These are phyloP conservation scores for Graphilbum ipis-grandicollis DNA, from an alignment of 2,329 filamentous ascomycete genomes.

Conservation along the genomic window DNA sequence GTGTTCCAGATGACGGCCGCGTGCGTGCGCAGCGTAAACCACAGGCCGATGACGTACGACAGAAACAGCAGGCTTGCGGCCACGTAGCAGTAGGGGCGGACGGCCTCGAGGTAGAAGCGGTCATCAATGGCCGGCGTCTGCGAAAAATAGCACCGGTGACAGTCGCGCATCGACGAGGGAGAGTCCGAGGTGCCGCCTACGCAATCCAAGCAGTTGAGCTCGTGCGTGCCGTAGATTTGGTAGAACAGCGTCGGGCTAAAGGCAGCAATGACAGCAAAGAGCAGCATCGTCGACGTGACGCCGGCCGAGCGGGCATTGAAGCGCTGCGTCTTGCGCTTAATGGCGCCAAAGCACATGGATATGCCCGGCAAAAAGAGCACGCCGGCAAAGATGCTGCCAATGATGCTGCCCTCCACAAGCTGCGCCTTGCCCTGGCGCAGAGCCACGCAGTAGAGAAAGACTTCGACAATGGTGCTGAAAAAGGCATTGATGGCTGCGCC, in stretches of 20 bases:
- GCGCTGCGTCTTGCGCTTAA: slow-evolving; percentile 93
- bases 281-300: slow-evolving; percentile 92
- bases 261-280: slow-evolving; percentile 88
- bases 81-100: slow-evolving; percentile 85
- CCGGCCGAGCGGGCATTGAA: slow-evolving; percentile 95
- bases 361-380: slow-evolving; percentile 86
- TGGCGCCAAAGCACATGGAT: slow-evolving; percentile 96
- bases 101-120: slow-evolving; percentile 76
- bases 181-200: slow-evolving; percentile 34
- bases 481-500: slow-evolving; percentile 96
- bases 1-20: slow-evolving; percentile 94
- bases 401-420: slow-evolving; percentile 89
- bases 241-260: slow-evolving; percentile 96
- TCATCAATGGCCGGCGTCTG: slow-evolving; percentile 73
- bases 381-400: slow-evolving; percentile 95
- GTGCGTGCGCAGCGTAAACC: slow-evolving; percentile 91
- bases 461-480: slow-evolving; percentile 93
- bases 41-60: slow-evolving; percentile 82
- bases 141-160: slow-evolving; percentile 84
- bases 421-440: slow-evolving; percentile 81
- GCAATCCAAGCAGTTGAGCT: slow-evolving; percentile 67
- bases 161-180: too few relatives aligned
- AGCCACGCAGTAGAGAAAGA: slow-evolving; percentile 92
- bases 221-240: slow-evolving; percentile 94
- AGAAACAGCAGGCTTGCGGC: slow-evolving; percentile 73